Conservation (phyloP, 345 rosid species). For the Microcos paniculata region DNA sequence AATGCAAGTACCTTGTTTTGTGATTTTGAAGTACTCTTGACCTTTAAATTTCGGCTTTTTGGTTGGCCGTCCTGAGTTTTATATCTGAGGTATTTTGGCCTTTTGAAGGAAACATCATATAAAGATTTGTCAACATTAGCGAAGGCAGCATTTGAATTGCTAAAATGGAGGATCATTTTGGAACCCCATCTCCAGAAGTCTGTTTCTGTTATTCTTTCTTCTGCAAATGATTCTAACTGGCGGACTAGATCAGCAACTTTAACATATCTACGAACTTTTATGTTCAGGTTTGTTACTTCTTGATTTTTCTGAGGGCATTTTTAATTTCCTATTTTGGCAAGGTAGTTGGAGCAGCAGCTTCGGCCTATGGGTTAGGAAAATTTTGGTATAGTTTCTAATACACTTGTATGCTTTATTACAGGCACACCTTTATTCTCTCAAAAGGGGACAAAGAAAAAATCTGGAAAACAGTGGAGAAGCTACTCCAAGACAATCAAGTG, state of each 20-base stretch:
- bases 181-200: conserved; percentile 80
- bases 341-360: conserved; percentile 4
- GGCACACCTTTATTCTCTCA: conserved; percentile 88
- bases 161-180: conserved; percentile 87
- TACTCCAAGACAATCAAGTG: conserved; percentile 90
- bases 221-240: conserved; percentile 86
- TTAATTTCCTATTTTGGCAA: neutral
- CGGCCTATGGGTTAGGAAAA: conserved; percentile 2
- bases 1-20: conserved; percentile 6
- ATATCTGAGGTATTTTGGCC: conserved; percentile 22
- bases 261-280: conserved; percentile 87
- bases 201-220: conserved; percentile 65
- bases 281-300: conserved; percentile 72
- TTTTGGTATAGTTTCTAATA: conserved; percentile 18
- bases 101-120: conserved; percentile 88
- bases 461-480: conserved; percentile 79
- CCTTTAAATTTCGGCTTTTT: neutral
- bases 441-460: conserved; percentile 66
- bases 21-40: neutral
- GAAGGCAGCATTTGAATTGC: conserved; percentile 90
- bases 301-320: neutral
- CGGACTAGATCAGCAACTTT: conserved; percentile 93
- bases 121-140: conserved; percentile 95
- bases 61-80: conserved; percentile 5
- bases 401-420: conserved; percentile 25